These are phyloP conservation scores for Vitis labrusca DNA, from an alignment of 164 flowering plant species.

Conservation along the genomic window DNA sequence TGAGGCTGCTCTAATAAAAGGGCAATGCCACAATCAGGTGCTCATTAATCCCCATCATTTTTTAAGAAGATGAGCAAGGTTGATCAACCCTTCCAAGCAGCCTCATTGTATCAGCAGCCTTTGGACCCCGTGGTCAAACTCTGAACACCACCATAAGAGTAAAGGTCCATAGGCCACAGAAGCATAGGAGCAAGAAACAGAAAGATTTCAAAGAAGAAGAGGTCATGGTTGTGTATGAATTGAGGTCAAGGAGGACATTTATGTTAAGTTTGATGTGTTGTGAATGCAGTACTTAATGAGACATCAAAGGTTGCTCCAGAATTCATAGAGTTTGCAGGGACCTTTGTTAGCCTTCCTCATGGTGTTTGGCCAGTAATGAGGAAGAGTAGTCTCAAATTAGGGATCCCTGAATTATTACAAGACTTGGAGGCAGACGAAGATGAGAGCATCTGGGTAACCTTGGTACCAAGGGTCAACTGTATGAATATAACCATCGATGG, in stretches of 20 bases:
- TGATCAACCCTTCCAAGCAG: too few relatives aligned
- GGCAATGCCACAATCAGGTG: too few relatives aligned
- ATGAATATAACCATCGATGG: neutral
- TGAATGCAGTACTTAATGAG: constrained; percentile 33
- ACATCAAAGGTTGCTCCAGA: constrained; percentile 1
- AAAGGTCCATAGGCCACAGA: constrained; percentile 26
- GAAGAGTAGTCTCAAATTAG: constrained; percentile 13
- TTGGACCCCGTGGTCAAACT: neutral
- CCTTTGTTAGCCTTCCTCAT: constrained; percentile 22
- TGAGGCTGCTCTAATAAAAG: too few relatives aligned
- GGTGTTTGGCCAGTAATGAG: neutral
- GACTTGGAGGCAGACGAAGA: constrained; percentile 17
- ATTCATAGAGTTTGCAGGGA: constrained; percentile 31
- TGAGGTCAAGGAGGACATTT: constrained; percentile 1
- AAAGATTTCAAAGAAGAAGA: constrained; percentile 33
- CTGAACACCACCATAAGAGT: constrained; percentile 15
- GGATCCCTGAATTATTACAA: constrained; percentile 11
- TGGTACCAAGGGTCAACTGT: neutral
- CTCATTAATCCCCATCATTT: too few relatives aligned
- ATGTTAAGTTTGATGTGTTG: constrained; percentile 40
- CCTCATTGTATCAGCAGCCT: too few relatives aligned
- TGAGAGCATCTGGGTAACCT: constrained; percentile 9
- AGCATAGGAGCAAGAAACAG: constrained; percentile 19
- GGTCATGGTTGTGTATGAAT: constrained; percentile 29
- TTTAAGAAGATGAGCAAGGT: too few relatives aligned